Conservation (phyloP, 108 stramenopile species). For the Parietichytrium sp. region DNA sequence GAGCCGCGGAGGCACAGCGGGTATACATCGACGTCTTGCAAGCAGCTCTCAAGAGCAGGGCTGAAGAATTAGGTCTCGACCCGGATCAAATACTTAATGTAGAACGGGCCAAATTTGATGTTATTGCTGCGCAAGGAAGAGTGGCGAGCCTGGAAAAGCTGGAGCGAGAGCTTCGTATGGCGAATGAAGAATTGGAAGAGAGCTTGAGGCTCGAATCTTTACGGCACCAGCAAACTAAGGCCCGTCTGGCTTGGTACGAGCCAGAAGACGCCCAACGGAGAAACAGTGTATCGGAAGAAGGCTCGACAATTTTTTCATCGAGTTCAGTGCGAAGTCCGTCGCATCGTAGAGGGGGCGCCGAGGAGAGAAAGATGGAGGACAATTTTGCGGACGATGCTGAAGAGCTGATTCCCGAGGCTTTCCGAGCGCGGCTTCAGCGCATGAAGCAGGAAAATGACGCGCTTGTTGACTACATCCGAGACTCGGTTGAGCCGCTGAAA, state of each 20-base stretch:
- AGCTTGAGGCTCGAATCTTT: background rate
- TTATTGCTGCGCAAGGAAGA: background rate
- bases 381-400: too few relatives aligned
- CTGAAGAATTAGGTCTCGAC: background rate
- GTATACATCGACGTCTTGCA: conserved; percentile 26
- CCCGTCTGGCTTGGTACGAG: background rate
- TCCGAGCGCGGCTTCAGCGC: too few relatives aligned
- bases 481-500: conserved; percentile 18
- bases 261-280: background rate
- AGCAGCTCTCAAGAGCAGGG: background rate
- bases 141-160: background rate
- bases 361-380: too few relatives aligned
- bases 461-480: conserved; percentile 7
- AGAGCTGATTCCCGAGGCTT: too few relatives aligned
- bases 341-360: too few relatives aligned
- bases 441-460: conserved; percentile 10
- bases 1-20: conserved; percentile 20
- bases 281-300: too few relatives aligned
- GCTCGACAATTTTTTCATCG: too few relatives aligned
- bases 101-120: conserved; percentile 11
- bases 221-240: background rate
- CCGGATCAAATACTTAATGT: background rate
- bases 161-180: background rate
- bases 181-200: background rate
- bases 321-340: too few relatives aligned